Base-by-base conservation (phyloP, 305 asterid genomes). In the Euphrasia arctica region DNA sequence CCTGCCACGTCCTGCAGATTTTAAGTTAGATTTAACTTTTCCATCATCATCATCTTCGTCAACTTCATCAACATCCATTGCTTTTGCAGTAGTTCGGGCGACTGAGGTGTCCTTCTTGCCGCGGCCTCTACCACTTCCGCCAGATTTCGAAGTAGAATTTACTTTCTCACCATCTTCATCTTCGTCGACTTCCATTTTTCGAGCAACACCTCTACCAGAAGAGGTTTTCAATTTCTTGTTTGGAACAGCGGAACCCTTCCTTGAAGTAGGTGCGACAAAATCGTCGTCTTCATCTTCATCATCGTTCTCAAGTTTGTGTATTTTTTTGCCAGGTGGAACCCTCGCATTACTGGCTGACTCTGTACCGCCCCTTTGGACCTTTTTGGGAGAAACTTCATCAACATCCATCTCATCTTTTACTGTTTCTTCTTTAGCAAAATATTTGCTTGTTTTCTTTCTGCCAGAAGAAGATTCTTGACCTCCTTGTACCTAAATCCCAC, bases 381-480 rank as follows among this genome's bases (percentile, higher is more conserved):
- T 84, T 74, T 83, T 84, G 12, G 72, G 67, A 68, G 91, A 57
- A 41, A 70, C 72, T 77, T 82, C 90, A 72, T 81, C 87, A 63
- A 74, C 78, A 50, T 80, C 85, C 77, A 67, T 79, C 70, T 77
- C 95, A 66, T 79, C 86, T 60, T 81, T 84, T 31, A 58, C 71
- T 60, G 64, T 72, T 62, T 77, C 82, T 36, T 85, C 85, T 52
- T 82, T 74, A 51, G 82, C 78, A 80, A 93, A 93, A 77, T 90
- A 93, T 80, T 90, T 93, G 71, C 99, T 93, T 32, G 96, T 90
- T 84, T 88, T 93, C 85, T 83, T 80, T 71, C 99, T 78, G 62
- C 87, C 78, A 15, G 88, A 63, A 75, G 88, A 63, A 76, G 83
- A 80, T 77, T 86, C 96, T 63, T 80, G 85, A 66, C 75, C 79